Evolutionary conservation across 2,329 filamentous ascomycete species (phyloP), one percentile per base, ranked within the genome.

Genomic region (Cordyceps tenuipes): DNA sequence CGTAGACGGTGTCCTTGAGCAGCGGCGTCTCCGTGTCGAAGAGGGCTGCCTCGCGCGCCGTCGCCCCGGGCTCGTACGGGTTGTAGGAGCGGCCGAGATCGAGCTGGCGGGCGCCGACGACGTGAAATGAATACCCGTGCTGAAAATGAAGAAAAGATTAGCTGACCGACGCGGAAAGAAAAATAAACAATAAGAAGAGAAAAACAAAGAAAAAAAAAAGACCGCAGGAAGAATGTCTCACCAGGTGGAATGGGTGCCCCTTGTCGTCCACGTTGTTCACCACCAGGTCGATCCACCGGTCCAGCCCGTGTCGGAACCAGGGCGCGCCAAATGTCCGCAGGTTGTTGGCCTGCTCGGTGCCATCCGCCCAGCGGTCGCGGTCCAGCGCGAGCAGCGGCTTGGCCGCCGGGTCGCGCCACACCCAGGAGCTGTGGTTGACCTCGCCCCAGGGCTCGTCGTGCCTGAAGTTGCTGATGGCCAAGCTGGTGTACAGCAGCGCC

Each of bases 241-340:
- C 75, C 47, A 81, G 61, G 64, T 81, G 79, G 61, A 80, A 80
- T 0, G 79, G 78, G 64, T 81, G 79, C 0, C 71, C 68, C 7
- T 75, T 75, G 46, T 80, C 77, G 60, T 81, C 78, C 17, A 79
- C 68, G 59, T 81, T 81, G 63, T 81, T 81, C 52, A 80, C 68
- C 3, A 79, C 70, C 1, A 80, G 63, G 62, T 80, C 77, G 1
- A 79, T 68, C 77, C 78, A 81, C 34, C 63, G 62, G 7, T 66
- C 71, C 17, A 49, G 19, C 31, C 65, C 65, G 1, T 62, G 54
- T 4, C 56, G 47, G 47, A 64, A 64, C 62, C 62, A 62, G 0
- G 66, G 66, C 13, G 64, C 63, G 19, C 53, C 31, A 12, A 67
- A 61, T 0, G 39, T 60, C 21, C 64, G 64, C 5, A 59, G 58